phyloP scores from a whole-genome alignment of 805 yeast species.

The Ogataea ganodermae region DNA sequence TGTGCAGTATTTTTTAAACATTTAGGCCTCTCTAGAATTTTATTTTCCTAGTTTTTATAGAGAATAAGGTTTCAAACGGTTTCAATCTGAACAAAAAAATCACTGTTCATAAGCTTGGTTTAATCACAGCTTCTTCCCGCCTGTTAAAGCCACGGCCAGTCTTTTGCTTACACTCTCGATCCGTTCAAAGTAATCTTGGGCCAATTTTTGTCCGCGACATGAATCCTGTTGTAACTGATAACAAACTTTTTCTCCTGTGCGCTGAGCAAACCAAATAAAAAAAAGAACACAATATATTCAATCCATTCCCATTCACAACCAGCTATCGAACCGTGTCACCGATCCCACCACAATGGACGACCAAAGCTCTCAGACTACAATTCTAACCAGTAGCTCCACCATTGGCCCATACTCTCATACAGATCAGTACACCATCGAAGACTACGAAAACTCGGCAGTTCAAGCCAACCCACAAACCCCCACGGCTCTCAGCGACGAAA shows the following conservation, averaged over 20 bases:
- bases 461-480: constrained; percentile 1
- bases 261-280: neutral
- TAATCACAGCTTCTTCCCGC: too few relatives aligned
- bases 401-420: constrained; percentile 18
- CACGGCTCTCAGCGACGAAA: neutral
- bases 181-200: neutral
- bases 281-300: too few relatives aligned
- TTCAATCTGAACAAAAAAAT: too few relatives aligned
- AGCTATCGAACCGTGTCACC: neutral
- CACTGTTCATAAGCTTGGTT: too few relatives aligned
- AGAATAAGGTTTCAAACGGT: too few relatives aligned
- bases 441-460: constrained; percentile 5
- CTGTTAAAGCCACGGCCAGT: too few relatives aligned
- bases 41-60: too few relatives aligned
- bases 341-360: constrained; percentile 21
- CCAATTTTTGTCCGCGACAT: neutral
- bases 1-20: too few relatives aligned
- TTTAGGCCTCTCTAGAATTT: too few relatives aligned
- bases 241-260: neutral
- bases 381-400: constrained; percentile 23
- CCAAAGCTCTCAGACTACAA: constrained; percentile 24
- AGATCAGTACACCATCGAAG: constrained; percentile 18
- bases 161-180: too few relatives aligned
- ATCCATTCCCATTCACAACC: neutral
- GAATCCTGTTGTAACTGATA: neutral